A percentile compares a stretch with the other conserved stretches of the same genome.
phyloP scores from a whole-genome alignment of 2,329 filamentous ascomycete species.

The Alternaria sp. region DNA sequence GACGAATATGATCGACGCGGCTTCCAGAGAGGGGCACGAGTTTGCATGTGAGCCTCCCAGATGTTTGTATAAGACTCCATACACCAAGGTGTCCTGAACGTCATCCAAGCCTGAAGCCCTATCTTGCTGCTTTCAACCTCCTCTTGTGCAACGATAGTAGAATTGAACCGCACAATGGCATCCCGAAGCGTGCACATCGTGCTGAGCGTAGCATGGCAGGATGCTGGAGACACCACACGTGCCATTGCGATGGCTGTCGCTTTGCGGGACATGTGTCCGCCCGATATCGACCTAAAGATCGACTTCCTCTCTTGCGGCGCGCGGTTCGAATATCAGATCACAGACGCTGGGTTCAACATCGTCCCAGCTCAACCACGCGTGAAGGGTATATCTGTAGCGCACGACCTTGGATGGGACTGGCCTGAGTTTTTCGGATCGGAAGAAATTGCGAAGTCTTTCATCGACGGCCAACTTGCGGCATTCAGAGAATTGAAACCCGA shows the following conservation, averaged over 20 bases:
- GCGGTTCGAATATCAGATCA: slow-evolving; percentile 43
- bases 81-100: neutral
- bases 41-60: neutral
- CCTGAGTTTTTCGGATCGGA: slow-evolving; percentile 47
- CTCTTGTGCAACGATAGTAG: neutral
- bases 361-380: slow-evolving; percentile 43
- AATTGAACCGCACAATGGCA: slow-evolving; percentile 21
- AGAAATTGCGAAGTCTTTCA: slow-evolving; percentile 43
- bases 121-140: neutral
- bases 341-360: slow-evolving; percentile 44
- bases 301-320: slow-evolving; percentile 44
- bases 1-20: slow-evolving; percentile 5
- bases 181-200: slow-evolving; percentile 34
- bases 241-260: slow-evolving; percentile 43
- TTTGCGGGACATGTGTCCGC: slow-evolving; percentile 41
- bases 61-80: slow-evolving; percentile 7
- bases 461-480: slow-evolving; percentile 43
- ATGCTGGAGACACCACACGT: slow-evolving; percentile 45
- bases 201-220: slow-evolving; percentile 46
- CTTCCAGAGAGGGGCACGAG: neutral
- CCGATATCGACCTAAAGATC: slow-evolving; percentile 36
- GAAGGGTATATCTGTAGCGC: slow-evolving; percentile 42
- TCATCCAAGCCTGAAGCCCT: neutral
- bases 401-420: slow-evolving; percentile 47
- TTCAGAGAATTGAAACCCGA: slow-evolving; percentile 42